Evolutionary conservation across 148 eudicot species (phyloP), one percentile per base, ranked within the genome.

Genomic region (Camellia japonica): DNA sequence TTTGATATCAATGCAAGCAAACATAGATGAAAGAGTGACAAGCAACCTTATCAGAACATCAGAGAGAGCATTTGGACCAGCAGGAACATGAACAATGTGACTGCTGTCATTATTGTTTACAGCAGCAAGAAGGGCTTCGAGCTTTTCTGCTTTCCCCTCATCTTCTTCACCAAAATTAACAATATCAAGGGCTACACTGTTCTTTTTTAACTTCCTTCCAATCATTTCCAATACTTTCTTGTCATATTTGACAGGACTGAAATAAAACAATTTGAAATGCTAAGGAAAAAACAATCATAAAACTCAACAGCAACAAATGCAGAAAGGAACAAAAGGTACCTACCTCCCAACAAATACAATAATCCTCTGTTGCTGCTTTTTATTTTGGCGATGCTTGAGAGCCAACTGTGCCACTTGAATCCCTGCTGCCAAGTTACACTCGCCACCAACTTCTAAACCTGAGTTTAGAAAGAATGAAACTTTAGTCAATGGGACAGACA

Each of bases 371-470:
- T 92, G 99, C 80, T 96, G 99, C 80, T 92, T 97, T 85, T 97
- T 97, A 85, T 97, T 97, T 81, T 91, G 99, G 51, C 99, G 95
- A 85, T 97, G 99, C 83, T 97, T 97, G 61, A 97, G 93, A 72
- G 99, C 99, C 88, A 97, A 86, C 81, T 97, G 98, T 10, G 98
- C 99, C 75, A 97, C 93, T 82, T 97, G 99, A 79, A 97, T 94
- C 73, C 97, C 99, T 66, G 98, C 90, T 2, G 95, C 98, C 91
- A 97, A 86, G 90, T 97, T 90, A 92, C 92, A 90, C 87, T 94
- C 97, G 77, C 98, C 97, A 54, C 99, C 98, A 71, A 97, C 87
- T 75, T 94, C 95, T 76, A 97, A 73, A 77, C 98, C 99, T 97
- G 78, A 59, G 80, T 72, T 52, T 79, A 80, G 44, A 46, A 55